A percentile compares a stretch with the other conserved stretches of the same genome.
These are phyloP conservation scores for Jatropha multifida DNA, from an alignment of 441 rosid species.

Conservation along the genomic window DNA sequence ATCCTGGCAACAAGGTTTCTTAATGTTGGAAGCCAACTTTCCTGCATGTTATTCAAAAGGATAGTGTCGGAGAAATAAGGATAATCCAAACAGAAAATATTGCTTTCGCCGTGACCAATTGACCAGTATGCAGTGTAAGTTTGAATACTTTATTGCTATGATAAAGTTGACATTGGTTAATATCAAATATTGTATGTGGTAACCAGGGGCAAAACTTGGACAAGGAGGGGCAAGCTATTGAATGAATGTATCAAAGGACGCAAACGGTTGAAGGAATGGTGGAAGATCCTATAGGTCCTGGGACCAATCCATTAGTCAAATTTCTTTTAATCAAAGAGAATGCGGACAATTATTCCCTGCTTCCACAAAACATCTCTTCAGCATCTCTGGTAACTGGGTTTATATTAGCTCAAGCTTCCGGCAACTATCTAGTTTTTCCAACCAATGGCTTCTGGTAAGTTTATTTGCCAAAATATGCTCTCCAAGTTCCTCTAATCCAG, in stretches of 20 bases:
- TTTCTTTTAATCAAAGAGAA: too few species aligned
- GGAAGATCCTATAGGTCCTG: too few species aligned
- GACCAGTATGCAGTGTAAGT: neutral
- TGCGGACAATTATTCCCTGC: too few species aligned
- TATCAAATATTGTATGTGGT: neutral
- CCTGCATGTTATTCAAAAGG: constrained; percentile 41
- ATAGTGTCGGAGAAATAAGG: neutral
- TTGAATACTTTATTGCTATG: neutral
- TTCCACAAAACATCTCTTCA: too few species aligned
- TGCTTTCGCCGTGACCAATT: neutral
- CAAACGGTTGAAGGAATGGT: too few species aligned
- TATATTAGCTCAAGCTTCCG: neutral
- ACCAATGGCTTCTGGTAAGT: neutral
- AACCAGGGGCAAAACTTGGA: neutral
- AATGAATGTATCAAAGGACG: too few species aligned
- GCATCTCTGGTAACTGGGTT: too few species aligned
- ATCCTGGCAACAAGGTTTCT: constrained; percentile 82
- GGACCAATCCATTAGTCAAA: too few species aligned
- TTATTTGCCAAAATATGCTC: neutral
- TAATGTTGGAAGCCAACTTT: constrained; percentile 86
- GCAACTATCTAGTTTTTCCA: neutral
- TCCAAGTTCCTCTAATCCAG: neutral
- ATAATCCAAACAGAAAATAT: neutral
- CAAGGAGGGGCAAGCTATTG: too few species aligned
- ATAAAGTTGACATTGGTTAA: neutral